Percentiles rank a stretch among this genome's conserved stretches.
Evolutionary conservation across 2,329 filamentous ascomycete genomes (phyloP).

Genomic region (Calonectria pseudoreteaudii): DNA sequence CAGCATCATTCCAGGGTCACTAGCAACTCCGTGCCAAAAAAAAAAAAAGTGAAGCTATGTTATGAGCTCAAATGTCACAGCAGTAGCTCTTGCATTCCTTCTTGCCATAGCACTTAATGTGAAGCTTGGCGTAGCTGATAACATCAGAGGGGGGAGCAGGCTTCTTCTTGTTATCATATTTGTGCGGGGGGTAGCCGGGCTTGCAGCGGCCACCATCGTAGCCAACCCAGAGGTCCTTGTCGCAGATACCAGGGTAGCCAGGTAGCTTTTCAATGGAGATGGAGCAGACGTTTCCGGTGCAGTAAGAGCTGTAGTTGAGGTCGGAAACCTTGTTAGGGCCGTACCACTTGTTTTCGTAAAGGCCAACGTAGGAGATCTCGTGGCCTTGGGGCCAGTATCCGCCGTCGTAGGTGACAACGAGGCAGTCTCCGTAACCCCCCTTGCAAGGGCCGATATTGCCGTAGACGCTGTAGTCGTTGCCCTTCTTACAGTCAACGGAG

Average conservation of each 20-base stretch:
- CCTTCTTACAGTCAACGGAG: slow-evolving; percentile 24
- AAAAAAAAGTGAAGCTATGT: too few species aligned
- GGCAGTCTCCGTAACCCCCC: slow-evolving; percentile 18
- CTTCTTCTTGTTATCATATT: neutral
- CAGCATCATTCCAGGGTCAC: too few species aligned
- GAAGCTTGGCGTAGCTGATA: slow-evolving; percentile 9
- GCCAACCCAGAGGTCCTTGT: slow-evolving; percentile 30
- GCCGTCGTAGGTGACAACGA: slow-evolving; percentile 29
- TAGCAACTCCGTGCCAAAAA: too few species aligned
- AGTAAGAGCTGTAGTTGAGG: slow-evolving; percentile 35
- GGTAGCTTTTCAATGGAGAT: slow-evolving; percentile 34
- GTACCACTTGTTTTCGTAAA: slow-evolving; percentile 25
- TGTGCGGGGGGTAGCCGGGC: neutral
- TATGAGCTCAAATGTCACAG: slow-evolving; percentile 10
- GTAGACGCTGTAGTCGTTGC: slow-evolving; percentile 32
- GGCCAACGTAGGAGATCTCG: slow-evolving; percentile 28
- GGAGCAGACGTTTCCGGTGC: slow-evolving; percentile 30
- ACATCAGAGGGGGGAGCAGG: neutral
- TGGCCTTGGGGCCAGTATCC: slow-evolving; percentile 30
- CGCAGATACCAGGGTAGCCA: slow-evolving; percentile 31
- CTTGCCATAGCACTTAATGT: slow-evolving; percentile 19
- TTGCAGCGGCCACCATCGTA: slow-evolving; percentile 35
- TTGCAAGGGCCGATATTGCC: slow-evolving; percentile 26
- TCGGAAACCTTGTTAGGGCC: slow-evolving; percentile 24
- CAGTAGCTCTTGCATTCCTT: slow-evolving; percentile 21